Evolutionary conservation across 352 stramenopile species (phyloP), one percentile per base, ranked within the genome.

Genomic region (Plasmopara muralis): DNA sequence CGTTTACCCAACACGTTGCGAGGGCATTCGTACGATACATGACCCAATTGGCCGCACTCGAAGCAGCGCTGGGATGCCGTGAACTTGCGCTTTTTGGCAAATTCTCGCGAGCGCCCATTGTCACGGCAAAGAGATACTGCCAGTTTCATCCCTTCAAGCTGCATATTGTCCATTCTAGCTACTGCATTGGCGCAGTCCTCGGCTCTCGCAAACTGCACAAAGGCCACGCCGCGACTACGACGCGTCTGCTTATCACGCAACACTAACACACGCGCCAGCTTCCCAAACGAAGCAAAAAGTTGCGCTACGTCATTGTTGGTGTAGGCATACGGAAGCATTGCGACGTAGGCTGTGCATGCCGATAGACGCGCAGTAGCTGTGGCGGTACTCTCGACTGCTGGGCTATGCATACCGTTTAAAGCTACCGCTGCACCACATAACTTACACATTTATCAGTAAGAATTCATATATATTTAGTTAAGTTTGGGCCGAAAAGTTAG

Each of bases 281-380:
- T 81, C 8, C 83, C 79, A 56, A 87, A 89, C 5, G 68, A 75
- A 15, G 70, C 68, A 49, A 93, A 95, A 15, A 95, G 70, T 62
- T 95, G 83, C 34, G 80, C 84, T 14, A 95, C 79, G 57, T 93
- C 84, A 60, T 83, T 94, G 47, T 82, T 91, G 5, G 82, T 94
- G 67, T 92, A 94, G 25, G 77, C 75, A 51, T 87, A 95, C 60
- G 84, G 84, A 39, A 95, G 74, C 84, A 93, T 95, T 18, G 84
- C 70, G n/a, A 95, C 77, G 59, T 95, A 91, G 14, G 85, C 76
- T 16, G 84, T 95, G 10, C 64, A 71, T 39, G 64, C 55, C 15
- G 65, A 70, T 8, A 25, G 20, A 63, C 34, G 18, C 41, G 39
- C 14, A 40, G 20, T 15, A 43, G 5, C 33, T 18, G 25, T 1